Evolutionary conservation across 148 eudicot genomes (phyloP).

Genomic region (Amaranthus cruentus): DNA sequence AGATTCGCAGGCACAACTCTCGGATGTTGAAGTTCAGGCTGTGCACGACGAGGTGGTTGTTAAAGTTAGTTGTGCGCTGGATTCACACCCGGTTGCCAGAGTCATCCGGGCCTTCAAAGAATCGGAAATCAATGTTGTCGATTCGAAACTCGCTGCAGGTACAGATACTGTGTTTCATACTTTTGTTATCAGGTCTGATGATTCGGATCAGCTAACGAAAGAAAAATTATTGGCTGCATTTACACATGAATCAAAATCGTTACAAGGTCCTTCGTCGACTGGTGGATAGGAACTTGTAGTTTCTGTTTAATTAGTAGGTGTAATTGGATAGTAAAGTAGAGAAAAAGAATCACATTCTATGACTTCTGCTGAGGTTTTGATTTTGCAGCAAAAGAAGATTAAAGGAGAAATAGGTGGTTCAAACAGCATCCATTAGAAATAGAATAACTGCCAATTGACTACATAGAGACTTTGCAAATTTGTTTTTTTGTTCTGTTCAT

Average conservation of each 20-base stretch:
- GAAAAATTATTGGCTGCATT: conserved; percentile 59
- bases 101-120: conserved; percentile 60
- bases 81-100: conserved; percentile 62
- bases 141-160: conserved; percentile 54
- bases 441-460: conserved; percentile 29
- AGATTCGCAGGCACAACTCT: conserved; percentile 24
- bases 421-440: conserved; percentile 22
- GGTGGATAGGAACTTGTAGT: conserved; percentile 23
- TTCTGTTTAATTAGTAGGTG: conserved; percentile 22
- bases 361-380: conserved; percentile 35
- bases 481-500: conserved; percentile 31
- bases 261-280: conserved; percentile 26
- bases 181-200: conserved; percentile 55
- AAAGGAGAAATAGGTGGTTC: conserved; percentile 19
- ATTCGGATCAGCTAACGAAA: conserved; percentile 58
- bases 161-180: conserved; percentile 66
- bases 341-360: conserved; percentile 16
- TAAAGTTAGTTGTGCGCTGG: conserved; percentile 55
- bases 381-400: conserved; percentile 25
- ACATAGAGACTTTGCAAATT: conserved; percentile 14
- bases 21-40: conserved; percentile 48
- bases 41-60: conserved; percentile 49
- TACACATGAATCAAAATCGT: conserved; percentile 40
- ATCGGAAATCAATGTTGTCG: conserved; percentile 39
- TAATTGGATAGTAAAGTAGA: conserved; percentile 27